These are phyloP conservation scores for Celoporthe dispersa DNA, from an alignment of 2,329 filamentous ascomycete species.

Conservation along the genomic window DNA sequence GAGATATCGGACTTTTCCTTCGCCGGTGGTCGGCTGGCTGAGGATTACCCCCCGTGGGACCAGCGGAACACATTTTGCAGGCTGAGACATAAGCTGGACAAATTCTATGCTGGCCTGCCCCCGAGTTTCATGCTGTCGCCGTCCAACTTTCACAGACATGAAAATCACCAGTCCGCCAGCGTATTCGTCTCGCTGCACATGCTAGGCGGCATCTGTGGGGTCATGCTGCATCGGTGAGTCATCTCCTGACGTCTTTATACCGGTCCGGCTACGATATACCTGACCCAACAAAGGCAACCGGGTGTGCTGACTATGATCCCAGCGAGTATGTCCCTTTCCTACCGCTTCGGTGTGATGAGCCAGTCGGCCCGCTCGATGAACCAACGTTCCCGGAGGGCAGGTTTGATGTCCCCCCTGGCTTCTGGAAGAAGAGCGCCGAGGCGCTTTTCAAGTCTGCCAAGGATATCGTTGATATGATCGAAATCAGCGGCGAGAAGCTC, in stretches of 20 bases:
- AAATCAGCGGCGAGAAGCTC: conserved; percentile 63
- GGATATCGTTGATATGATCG: conserved; percentile 67
- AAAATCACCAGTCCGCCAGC: conserved; percentile 65
- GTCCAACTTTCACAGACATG: conserved; percentile 68
- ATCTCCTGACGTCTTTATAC: background rate
- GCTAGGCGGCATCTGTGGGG: conserved; percentile 66
- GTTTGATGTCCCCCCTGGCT: conserved; percentile 50
- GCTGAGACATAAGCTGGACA: conserved; percentile 54
- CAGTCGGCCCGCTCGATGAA: conserved; percentile 62
- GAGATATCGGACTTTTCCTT: conserved; percentile 62
- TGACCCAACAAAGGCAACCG: background rate
- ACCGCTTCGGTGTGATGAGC: conserved; percentile 56
- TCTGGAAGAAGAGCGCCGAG: conserved; percentile 67
- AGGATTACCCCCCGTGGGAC: conserved; percentile 63
- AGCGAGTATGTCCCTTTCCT: conserved; percentile 69
- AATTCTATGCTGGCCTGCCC: conserved; percentile 59
- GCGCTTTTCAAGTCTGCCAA: conserved; percentile 66
- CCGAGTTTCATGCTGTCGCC: conserved; percentile 60
- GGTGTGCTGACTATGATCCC: conserved; percentile 2
- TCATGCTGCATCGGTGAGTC: conserved; percentile 63
- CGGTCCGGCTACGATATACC: background rate
- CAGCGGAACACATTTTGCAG: conserved; percentile 56
- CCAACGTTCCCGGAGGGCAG: conserved; percentile 55
- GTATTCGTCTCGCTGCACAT: conserved; percentile 71
- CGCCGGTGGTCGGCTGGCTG: conserved; percentile 54